Percentiles rank a stretch among this genome's conserved stretches.
These are phyloP conservation scores for Pichia sp. DNA, from an alignment of 1,139 yeast species.

Conservation along the genomic window DNA sequence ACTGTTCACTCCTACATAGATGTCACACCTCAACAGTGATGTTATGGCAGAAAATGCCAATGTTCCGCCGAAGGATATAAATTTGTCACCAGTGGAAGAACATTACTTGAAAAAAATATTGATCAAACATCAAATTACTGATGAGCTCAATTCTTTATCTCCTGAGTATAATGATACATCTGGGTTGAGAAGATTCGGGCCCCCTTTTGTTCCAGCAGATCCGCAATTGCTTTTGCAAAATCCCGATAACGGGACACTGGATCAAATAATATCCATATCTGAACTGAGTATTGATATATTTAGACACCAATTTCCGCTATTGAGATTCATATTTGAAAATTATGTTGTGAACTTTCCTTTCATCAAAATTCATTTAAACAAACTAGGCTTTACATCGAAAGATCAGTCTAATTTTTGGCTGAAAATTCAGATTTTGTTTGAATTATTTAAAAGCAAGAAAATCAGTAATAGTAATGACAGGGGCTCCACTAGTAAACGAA, in stretches of 20 bases:
- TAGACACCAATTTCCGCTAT: conserved; percentile 47
- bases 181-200: conserved; percentile 61
- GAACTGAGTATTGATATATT: conserved; percentile 17
- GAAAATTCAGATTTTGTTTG: conserved; percentile 73
- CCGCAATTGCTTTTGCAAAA: conserved; percentile 19
- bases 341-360: conserved; percentile 71
- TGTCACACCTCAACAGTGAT: conserved; percentile 9
- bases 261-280: conserved; percentile 13
- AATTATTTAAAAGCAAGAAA: conserved; percentile 61
- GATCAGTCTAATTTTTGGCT: conserved; percentile 57
- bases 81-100: conserved; percentile 40
- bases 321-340: conserved; percentile 54
- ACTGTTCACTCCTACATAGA: neutral
- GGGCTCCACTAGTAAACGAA: conserved; percentile 66
- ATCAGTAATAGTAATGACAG: conserved; percentile 66
- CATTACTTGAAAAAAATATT: conserved; percentile 82
- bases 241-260: conserved; percentile 4
- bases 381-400: conserved; percentile 16
- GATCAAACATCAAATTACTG: conserved; percentile 48
- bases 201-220: conserved; percentile 48
- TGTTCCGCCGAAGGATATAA: no score
- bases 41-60: conserved; percentile 1
- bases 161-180: conserved; percentile 39
- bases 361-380: conserved; percentile 33
- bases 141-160: conserved; percentile 49